Base-by-base conservation (phyloP, 805 yeast genomes). In the Yarrowia deformans region DNA sequence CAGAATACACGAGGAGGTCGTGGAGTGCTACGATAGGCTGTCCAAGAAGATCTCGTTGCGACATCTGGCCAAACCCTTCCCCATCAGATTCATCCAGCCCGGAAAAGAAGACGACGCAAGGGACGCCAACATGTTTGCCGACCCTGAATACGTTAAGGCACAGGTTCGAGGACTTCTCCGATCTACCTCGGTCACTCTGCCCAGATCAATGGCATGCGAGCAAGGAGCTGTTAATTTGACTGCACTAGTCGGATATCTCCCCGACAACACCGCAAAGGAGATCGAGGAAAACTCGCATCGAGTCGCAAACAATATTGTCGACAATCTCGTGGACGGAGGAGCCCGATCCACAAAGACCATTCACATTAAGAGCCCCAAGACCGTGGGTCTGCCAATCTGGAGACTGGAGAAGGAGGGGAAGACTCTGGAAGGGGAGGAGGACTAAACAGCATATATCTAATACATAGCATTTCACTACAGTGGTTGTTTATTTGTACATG, bases 161-260 rank as follows among this genome's bases (percentile, higher is more conserved):
- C 97, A 91, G 77, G 79, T 90, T 70, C 85, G 83, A 74, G 82
- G 88, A 16, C 88, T 91, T 12, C 84, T 85, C 49, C 85, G 84
- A 70, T 88, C 89, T 75, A 83, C 96, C 0, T 83, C 81, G 8
- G 86, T 85, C 74, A 84, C 89, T 88, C 91, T 3, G 84, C 84
- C 18, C 82, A 82, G 42, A 94, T 93, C 19, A 84, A 84, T 23
- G 85, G 89, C 71, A 73, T 90, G 29, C 81, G 87, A 79, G 90
- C 32, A 84, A 83, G 67, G 80, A 90, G 18, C 96, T 12, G 68
- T 63, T 2, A 63, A 63, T 9, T 48, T 63, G 43, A 48, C 68
- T 18, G 68, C 68, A 1, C 55, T 63, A 40, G 56, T 63, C 4
- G 68, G 68, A 1, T 63, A 95, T 1, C 82, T 81, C 64, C 76